Percentiles rank a stretch among this genome's conserved stretches.
These are phyloP conservation scores for Malus sieversii DNA, from an alignment of 306 rosid genomes.

Conservation along the genomic window DNA sequence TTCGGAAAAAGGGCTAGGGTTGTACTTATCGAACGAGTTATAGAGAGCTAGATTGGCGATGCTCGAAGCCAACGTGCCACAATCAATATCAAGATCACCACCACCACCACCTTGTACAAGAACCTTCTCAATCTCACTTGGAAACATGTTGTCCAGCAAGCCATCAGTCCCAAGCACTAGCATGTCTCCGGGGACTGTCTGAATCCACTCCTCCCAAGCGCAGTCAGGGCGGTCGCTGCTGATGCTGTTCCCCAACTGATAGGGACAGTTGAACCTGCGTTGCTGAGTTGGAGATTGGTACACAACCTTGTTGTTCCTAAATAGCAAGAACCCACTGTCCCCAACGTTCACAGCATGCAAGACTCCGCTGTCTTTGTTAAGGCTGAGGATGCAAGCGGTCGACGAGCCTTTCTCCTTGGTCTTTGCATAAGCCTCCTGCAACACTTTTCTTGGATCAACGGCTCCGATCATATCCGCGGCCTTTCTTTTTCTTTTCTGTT, in stretches of 20 bases:
- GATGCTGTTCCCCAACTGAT: constrained; percentile 1
- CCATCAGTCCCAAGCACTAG: constrained; percentile 20
- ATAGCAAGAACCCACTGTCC: constrained; percentile 21
- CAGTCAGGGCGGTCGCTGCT: background rate
- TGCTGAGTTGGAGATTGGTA: constrained; percentile 4
- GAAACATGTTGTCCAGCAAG: constrained; percentile 14
- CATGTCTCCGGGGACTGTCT: background rate
- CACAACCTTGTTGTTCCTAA: background rate
- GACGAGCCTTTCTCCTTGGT: constrained; percentile 8
- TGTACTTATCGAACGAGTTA: background rate
- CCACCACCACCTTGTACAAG: background rate
- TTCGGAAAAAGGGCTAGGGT: background rate
- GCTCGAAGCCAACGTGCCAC: background rate
- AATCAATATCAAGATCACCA: too few species aligned
- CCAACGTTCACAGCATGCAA: constrained; percentile 12
- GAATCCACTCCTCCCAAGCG: background rate
- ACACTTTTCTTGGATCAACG: background rate
- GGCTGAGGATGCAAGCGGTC: constrained; percentile 16
- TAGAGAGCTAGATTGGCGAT: background rate
- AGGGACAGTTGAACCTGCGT: background rate
- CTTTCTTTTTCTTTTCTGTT: background rate
- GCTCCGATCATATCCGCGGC: background rate
- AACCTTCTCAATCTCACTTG: background rate
- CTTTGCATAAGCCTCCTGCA: background rate
- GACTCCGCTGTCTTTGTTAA: background rate